phyloP scores from a whole-genome alignment of 805 yeast species.

The Hanseniaspora lindneri region DNA sequence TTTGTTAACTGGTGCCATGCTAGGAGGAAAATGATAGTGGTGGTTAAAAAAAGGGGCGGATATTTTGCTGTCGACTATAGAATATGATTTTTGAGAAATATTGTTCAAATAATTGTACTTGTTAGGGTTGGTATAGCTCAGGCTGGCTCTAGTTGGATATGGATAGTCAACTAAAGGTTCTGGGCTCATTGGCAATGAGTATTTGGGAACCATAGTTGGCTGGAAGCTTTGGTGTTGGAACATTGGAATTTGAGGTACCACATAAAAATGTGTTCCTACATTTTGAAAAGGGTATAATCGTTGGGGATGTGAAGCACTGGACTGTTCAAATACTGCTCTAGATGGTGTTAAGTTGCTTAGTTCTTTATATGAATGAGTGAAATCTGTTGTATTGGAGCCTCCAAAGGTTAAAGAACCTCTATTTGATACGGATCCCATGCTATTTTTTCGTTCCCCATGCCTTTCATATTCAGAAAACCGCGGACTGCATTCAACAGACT shows the following conservation, averaged over 20 bases:
- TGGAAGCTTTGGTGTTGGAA: neutral
- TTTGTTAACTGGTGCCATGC: neutral
- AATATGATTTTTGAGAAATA: neutral
- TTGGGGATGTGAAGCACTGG: neutral
- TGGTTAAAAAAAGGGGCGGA: no score
- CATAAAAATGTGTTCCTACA: neutral
- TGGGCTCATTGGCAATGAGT: neutral
- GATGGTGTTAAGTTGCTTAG: no score
- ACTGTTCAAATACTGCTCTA: no score
- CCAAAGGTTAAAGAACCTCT: no score
- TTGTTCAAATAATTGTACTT: neutral
- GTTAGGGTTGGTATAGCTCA: no score
- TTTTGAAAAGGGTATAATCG: neutral
- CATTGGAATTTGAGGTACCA: neutral
- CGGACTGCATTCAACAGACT: neutral
- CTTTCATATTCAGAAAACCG: neutral
- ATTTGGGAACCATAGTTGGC: neutral
- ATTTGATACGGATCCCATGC: no score
- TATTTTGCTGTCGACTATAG: no score
- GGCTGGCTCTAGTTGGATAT: neutral
- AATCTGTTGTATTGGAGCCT: no score
- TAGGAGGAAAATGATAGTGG: neutral
- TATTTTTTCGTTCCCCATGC: no score
- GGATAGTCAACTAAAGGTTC: neutral
- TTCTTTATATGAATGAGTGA: no score